phyloP scores from a whole-genome alignment of 1,139 yeast species.

The Suhomyces choctaworum region DNA sequence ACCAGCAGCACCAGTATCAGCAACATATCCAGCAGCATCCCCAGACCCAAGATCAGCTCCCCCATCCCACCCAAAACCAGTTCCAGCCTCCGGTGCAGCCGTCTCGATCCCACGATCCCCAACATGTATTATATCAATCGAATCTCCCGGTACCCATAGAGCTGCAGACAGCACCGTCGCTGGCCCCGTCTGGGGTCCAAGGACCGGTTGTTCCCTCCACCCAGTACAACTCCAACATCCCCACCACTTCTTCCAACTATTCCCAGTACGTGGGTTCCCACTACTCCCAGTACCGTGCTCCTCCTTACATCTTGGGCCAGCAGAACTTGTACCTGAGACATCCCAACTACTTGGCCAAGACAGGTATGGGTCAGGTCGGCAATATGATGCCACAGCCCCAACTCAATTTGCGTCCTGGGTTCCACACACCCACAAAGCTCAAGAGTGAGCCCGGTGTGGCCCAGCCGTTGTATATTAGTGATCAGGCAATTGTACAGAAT shows the following conservation, averaged over 20 bases:
- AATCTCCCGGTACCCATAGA: slow-evolving; percentile 10
- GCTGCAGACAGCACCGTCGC: slow-evolving; percentile 3
- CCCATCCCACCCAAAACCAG: slow-evolving; percentile 6
- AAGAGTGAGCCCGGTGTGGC: slow-evolving; percentile 9
- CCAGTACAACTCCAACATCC: slow-evolving; percentile 1
- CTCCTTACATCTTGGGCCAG: slow-evolving; percentile 2
- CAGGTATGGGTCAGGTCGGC: background rate
- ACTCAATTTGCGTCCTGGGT: slow-evolving; percentile 8
- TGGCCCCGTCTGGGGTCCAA: background rate
- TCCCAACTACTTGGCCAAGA: slow-evolving; percentile 2
- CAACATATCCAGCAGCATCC: slow-evolving; percentile 11
- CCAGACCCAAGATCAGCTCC: slow-evolving; percentile 5
- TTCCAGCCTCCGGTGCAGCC: slow-evolving; percentile 6
- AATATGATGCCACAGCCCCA: slow-evolving; percentile 1
- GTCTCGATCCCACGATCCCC: slow-evolving; percentile 5
- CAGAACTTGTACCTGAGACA: slow-evolving; percentile 5
- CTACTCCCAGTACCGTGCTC: slow-evolving; percentile 3
- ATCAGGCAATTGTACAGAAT: background rate
- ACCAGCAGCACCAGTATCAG: slow-evolving; percentile 15
- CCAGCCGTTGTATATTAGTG: slow-evolving; percentile 3
- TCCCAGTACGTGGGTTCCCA: slow-evolving; percentile 3
- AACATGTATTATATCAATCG: slow-evolving; percentile 8
- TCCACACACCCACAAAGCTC: slow-evolving; percentile 11
- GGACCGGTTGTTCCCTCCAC: background rate
- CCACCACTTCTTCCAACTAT: slow-evolving; percentile 1